Base-by-base conservation (phyloP, 352 stramenopile genomes). In the Globisporangium alternatum region DNA sequence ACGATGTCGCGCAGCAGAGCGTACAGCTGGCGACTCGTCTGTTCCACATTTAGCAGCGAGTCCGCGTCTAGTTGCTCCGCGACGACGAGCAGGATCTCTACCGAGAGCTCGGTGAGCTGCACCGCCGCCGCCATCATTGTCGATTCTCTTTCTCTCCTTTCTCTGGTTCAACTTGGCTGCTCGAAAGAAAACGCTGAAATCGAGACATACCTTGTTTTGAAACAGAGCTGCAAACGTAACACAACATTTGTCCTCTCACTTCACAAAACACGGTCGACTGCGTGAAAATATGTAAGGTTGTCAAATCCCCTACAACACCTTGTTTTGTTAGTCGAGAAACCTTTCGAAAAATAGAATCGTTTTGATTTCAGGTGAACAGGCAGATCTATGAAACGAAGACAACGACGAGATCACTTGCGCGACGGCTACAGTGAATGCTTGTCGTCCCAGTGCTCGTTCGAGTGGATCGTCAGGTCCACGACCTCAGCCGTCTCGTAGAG, bases 401-500 rank as follows among this genome's bases (percentile, higher is more conserved):
- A 13, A 12, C 7, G 33, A 39, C 12, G 37, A 44, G 37, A 44
- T 44, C 33, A 15, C 33, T 39, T 39, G 37, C 10, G 10, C 4
- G 37, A 15, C 37, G 13, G 37, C 37, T 67, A 62, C 22, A 59
- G 10, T 33, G 54, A 53, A 31, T 63, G 54, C 62, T 67, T 71
- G 41, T 85, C 78, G 56, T 88, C 75, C 84, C 84, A 93, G 55
- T 88, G 72, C 49, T 80, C 67, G 64, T 91, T 93, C 47, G 77
- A 61, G 61, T 91, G 87, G 58, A 95, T 93, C 45, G 70, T 78
- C 56, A 95, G 48, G 62, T 95, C 77, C 45, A 95, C 70, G 30
- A 68, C 69, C 64, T 95, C 86, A 3, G 83, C 79, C n/a, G 77
- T 84, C 67, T 95, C 83, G 30, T 77, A 76, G n/a, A 93, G 65